These are phyloP conservation scores for Kurtzmaniella fragi DNA, from an alignment of 805 yeast genomes.

Conservation along the genomic window DNA sequence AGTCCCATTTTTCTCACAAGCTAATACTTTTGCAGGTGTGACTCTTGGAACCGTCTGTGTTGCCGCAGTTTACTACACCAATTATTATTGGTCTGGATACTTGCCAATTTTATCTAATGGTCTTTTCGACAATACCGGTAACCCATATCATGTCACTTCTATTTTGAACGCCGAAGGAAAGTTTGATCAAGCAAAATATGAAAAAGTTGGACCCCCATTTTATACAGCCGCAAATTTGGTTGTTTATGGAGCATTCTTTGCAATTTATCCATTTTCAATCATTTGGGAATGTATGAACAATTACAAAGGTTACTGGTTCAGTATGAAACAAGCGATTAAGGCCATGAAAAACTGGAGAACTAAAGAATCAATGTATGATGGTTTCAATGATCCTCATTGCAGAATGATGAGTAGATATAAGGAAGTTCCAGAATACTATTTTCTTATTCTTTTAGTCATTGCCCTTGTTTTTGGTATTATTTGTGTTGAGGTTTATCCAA, in stretches of 20 bases:
- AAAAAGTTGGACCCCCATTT: conserved; percentile 50
- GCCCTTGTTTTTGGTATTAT: conserved; percentile 28
- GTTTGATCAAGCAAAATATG: conserved; percentile 39
- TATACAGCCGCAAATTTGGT: conserved; percentile 51
- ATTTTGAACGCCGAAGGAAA: not conserved
- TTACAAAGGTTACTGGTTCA: too few relatives aligned
- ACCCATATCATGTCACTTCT: not conserved
- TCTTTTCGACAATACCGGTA: conserved; percentile 1
- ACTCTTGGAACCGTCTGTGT: conserved; percentile 1
- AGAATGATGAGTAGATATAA: conserved; percentile 27
- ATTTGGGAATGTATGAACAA: conserved; percentile 12
- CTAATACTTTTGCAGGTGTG: conserved; percentile 3
- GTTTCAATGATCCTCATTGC: conserved; percentile 27
- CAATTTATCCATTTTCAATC: conserved; percentile 19
- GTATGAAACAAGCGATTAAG: not conserved
- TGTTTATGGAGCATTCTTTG: conserved; percentile 40
- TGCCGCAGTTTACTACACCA: conserved; percentile 6
- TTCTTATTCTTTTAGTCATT: conserved; percentile 18
- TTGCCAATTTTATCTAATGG: conserved; percentile 5
- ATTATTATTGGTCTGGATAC: conserved; percentile 8
- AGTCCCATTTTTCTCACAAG: conserved; percentile 30
- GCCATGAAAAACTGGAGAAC: conserved; percentile 9
- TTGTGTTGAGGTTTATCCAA: conserved; percentile 25
- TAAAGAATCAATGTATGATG: conserved; percentile 22
- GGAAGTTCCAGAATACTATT: conserved; percentile 33